Conservation (phyloP, 2,329 filamentous ascomycete genomes). For the Sordariomycetes sp. region DNA sequence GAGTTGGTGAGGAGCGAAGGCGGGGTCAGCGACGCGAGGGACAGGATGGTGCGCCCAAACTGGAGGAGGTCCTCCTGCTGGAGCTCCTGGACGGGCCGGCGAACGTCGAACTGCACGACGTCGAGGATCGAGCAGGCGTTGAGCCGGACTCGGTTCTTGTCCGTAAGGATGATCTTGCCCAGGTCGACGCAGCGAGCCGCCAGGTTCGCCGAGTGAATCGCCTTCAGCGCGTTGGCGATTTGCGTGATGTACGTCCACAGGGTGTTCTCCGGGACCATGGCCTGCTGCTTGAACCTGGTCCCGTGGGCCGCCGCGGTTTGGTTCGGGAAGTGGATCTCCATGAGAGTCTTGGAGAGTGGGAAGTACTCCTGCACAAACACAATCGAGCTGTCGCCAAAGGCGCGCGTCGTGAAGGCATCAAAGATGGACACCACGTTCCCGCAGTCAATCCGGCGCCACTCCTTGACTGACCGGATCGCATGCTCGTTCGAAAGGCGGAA, state of each 20-base stretch:
- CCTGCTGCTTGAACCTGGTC: constrained; percentile 30
- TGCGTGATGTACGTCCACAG: constrained; percentile 91
- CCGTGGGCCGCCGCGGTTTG: constrained; percentile 19
- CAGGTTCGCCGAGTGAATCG: constrained; percentile 68
- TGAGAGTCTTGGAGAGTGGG: constrained; percentile 77
- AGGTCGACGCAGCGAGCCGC: constrained; percentile 78
- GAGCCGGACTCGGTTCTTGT: constrained; percentile 78
- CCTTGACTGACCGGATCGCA: constrained; percentile 72
- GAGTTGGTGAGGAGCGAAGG: constrained; percentile 42
- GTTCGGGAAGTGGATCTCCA: constrained; percentile 59
- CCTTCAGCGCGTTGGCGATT: constrained; percentile 74
- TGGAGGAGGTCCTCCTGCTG: constrained; percentile 81
- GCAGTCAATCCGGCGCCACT: constrained; percentile 78
- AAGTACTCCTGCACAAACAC: constrained; percentile 92
- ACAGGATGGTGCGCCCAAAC: constrained; percentile 75
- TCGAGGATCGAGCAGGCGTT: constrained; percentile 84
- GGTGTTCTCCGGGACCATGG: constrained; percentile 52
- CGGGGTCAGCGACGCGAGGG: constrained; percentile 59
- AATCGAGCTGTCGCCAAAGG: constrained; percentile 81
- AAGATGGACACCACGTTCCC: constrained; percentile 75
- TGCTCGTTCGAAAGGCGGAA: constrained; percentile 82
- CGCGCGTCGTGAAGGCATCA: constrained; percentile 85
- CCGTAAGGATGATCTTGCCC: constrained; percentile 80
- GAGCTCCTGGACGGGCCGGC: constrained; percentile 56
- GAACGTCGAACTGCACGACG: constrained; percentile 68